Conservation (phyloP, 192 early-diverging fungal species). For the Pilaira anomala region DNA sequence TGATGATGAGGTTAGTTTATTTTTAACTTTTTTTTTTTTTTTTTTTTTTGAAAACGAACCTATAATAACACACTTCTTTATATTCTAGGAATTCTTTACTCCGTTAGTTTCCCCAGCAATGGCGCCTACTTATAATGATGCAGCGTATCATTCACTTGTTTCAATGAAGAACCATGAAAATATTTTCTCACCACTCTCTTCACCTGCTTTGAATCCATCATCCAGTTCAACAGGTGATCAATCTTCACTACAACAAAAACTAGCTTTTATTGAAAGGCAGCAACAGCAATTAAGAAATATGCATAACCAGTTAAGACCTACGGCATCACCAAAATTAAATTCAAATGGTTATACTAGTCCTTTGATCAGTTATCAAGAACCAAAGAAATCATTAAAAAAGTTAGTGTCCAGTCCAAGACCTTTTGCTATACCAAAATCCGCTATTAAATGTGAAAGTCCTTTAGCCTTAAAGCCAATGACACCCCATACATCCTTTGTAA, state of each 20-base stretch:
- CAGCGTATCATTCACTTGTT: slow-evolving; percentile 20
- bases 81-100: slow-evolving; percentile 47
- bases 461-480: slow-evolving; percentile 14
- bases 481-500: slow-evolving; percentile 7
- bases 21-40: not conserved
- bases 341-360: not conserved
- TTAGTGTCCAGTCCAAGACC: slow-evolving; percentile 12
- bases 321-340: not conserved
- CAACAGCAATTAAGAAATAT: slow-evolving; percentile 32
- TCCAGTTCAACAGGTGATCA: slow-evolving; percentile 1
- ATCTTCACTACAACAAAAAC: slow-evolving; percentile 25
- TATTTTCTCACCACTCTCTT: slow-evolving; percentile 60
- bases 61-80: too few relatives aligned
- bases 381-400: slow-evolving; percentile 14
- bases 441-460: not conserved
- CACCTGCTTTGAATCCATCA: slow-evolving; percentile 56
- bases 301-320: slow-evolving; percentile 5
- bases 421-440: not conserved
- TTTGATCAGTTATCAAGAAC: not conserved
- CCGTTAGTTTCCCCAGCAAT: slow-evolving; percentile 71
- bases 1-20: slow-evolving; percentile 29
- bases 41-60: too few relatives aligned
- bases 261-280: slow-evolving; percentile 36
- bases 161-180: slow-evolving; percentile 29
- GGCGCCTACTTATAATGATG: slow-evolving; percentile 50